phyloP scores from a whole-genome alignment of 2,329 filamentous ascomycete genomes.

The Penicillium italicum region DNA sequence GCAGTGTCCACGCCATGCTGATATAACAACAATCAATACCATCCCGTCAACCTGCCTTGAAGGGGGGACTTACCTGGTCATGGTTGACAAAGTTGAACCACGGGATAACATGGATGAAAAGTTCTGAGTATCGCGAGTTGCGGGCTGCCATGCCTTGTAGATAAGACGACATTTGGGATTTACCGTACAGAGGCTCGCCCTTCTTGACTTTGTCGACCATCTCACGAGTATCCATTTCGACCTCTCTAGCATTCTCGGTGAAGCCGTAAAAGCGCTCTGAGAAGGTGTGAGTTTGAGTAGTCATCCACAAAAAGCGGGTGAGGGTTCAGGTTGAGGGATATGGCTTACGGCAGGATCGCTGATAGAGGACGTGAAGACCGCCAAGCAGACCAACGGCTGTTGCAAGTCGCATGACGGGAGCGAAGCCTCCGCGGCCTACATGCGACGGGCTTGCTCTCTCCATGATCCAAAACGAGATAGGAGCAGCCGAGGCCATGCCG shows the following conservation, averaged over 20 bases:
- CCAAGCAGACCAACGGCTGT: conserved; percentile 69
- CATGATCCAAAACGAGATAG: conserved; percentile 70
- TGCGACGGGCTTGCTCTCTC: conserved; percentile 83
- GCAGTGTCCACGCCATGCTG: conserved; percentile 95
- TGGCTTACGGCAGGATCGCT: conserved; percentile 73
- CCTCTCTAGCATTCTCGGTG: conserved; percentile 84
- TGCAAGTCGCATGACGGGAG: conserved; percentile 75
- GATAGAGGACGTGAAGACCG: conserved; percentile 81
- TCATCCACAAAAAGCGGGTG: not conserved
- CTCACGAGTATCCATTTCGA: conserved; percentile 95
- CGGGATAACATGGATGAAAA: conserved; percentile 79
- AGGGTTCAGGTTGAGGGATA: not conserved
- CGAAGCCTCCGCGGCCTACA: conserved; percentile 76
- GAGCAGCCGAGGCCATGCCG: conserved; percentile 66
- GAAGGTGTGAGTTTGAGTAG: conserved; percentile 9
- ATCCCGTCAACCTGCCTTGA: not conserved
- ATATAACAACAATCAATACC: not conserved
- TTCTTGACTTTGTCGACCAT: conserved; percentile 97
- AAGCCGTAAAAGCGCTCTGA: conserved; percentile 94
- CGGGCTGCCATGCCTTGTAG: conserved; percentile 90
- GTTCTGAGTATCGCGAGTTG: conserved; percentile 85
- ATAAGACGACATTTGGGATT: conserved; percentile 72
- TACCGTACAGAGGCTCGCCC: conserved; percentile 85
- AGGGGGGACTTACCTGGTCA: conserved; percentile 53
- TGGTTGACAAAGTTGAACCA: conserved; percentile 99